Percentiles rank a stretch among this genome's conserved stretches.
Evolutionary conservation across 805 yeast species (phyloP).

Genomic region (Metschnikowia santaceciliae): DNA sequence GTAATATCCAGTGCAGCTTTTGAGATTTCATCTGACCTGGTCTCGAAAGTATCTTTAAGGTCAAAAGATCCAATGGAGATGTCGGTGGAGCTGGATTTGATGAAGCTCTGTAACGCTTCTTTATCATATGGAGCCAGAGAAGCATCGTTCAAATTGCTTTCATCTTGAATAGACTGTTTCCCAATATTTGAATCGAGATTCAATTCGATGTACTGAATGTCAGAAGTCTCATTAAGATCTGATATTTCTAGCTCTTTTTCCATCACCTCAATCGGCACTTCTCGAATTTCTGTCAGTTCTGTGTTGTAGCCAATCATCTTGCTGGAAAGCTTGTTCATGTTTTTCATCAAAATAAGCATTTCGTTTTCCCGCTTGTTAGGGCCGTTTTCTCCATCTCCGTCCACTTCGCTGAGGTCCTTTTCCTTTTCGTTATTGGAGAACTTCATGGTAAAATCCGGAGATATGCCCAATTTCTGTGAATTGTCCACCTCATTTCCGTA

Average conservation of each 20-base stretch:
- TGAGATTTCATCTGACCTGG: conserved; percentile 33
- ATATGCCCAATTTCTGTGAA: conserved; percentile 69
- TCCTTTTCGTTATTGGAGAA: conserved; percentile 45
- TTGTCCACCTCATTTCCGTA: conserved; percentile 80
- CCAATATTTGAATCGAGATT: conserved; percentile 27
- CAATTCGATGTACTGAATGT: conserved; percentile 52
- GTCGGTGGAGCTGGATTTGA: conserved; percentile 17
- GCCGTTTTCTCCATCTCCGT: conserved; percentile 6
- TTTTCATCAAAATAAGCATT: conserved; percentile 69
- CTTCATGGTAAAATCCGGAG: conserved; percentile 87
- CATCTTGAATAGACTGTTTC: conserved; percentile 17
- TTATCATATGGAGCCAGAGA: conserved; percentile 6
- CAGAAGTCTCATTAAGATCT: conserved; percentile 48
- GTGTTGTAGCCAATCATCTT: conserved; percentile 59
- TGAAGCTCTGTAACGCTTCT: conserved; percentile 1
- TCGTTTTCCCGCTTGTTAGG: conserved; percentile 44
- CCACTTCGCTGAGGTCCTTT: conserved; percentile 5
- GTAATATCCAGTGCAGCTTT: conserved; percentile 45
- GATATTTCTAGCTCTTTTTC: conserved; percentile 45
- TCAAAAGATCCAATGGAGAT: conserved; percentile 19
- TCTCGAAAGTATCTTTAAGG: conserved; percentile 27
- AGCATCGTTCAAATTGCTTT: conserved; percentile 5
- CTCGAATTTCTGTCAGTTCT: conserved; percentile 1
- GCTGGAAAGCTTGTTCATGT: conserved; percentile 85
- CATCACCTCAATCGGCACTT: conserved; percentile 28